Conservation (phyloP, 2,329 filamentous ascomycete genomes). For the Davidsoniella neocaledoniae region DNA sequence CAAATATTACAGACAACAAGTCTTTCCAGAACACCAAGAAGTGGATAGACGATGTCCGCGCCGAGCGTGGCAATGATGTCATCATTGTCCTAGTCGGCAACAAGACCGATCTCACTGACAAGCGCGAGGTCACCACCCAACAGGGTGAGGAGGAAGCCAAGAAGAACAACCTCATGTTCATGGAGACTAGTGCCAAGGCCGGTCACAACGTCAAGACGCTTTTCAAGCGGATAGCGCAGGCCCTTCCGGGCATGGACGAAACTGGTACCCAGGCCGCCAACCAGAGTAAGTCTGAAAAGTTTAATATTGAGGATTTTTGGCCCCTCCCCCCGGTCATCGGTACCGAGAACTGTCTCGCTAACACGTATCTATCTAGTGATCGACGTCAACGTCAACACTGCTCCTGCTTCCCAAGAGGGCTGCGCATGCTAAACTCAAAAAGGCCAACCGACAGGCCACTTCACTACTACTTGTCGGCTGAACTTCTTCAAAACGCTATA, state of each 20-base stretch:
- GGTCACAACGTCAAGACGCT: constrained; percentile 96
- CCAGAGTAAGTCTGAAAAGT: constrained; percentile 48
- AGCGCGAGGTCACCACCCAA: constrained; percentile 88
- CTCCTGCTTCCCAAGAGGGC: constrained; percentile 53
- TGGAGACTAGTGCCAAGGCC: constrained; percentile 95
- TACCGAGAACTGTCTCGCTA: constrained; percentile 14
- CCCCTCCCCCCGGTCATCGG: not conserved
- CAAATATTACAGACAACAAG: constrained; percentile 49
- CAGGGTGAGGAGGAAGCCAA: constrained; percentile 97
- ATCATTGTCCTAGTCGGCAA: constrained; percentile 98
- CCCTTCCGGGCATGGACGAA: constrained; percentile 91
- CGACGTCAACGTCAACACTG: constrained; percentile 71
- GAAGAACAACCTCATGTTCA: constrained; percentile 96
- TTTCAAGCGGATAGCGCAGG: constrained; percentile 96
- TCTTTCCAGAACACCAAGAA: constrained; percentile 98
- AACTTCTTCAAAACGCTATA: too few species aligned
- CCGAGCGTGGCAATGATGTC: constrained; percentile 92
- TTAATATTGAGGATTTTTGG: not conserved
- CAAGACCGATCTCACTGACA: constrained; percentile 98
- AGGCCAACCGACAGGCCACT: not conserved
- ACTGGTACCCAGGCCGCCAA: constrained; percentile 52
- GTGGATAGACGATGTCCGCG: constrained; percentile 97
- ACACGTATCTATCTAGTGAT: constrained; percentile 46
- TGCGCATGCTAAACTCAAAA: constrained; percentile 41
- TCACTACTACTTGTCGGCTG: too few species aligned